phyloP scores from a whole-genome alignment of 2,329 filamentous ascomycete genomes.

The Verticillium zaregamsianum region DNA sequence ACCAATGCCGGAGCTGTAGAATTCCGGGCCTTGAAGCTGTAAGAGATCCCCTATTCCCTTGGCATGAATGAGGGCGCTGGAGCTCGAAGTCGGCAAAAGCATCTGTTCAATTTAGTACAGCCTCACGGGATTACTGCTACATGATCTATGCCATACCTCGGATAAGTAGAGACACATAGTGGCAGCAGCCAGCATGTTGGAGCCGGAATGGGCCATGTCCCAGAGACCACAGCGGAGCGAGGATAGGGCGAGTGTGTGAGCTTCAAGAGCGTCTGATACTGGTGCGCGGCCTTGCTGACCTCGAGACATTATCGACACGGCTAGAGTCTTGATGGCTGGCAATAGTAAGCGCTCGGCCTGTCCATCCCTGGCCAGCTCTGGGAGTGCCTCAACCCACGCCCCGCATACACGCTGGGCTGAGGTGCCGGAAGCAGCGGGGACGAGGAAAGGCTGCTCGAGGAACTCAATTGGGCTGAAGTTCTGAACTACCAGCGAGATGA shows the following conservation, averaged over 20 bases:
- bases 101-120: conserved; percentile 7
- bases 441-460: conserved; percentile 2
- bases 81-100: conserved; percentile 23
- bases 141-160: conserved; percentile 13
- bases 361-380: conserved; percentile 18
- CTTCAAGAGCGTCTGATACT: conserved; percentile 19
- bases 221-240: conserved; percentile 19
- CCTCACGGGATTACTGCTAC: no score
- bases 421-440: neutral
- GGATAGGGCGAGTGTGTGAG: conserved; percentile 23
- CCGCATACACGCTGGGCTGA: conserved; percentile 33
- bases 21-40: conserved; percentile 21
- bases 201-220: conserved; percentile 6
- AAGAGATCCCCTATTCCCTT: conserved; percentile 29
- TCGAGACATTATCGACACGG: conserved; percentile 20
- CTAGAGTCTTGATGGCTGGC: conserved; percentile 27
- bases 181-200: conserved; percentile 22
- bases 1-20: conserved; percentile 25
- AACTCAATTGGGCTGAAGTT: conserved; percentile 12
- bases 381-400: conserved; percentile 34
- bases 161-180: conserved; percentile 31
- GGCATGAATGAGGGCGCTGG: conserved; percentile 23
- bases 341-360: conserved; percentile 17
- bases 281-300: conserved; percentile 14
- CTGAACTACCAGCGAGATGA: conserved; percentile 18